Base-by-base conservation (phyloP, 345 rosid species). In the Erucastrum elatum region DNA sequence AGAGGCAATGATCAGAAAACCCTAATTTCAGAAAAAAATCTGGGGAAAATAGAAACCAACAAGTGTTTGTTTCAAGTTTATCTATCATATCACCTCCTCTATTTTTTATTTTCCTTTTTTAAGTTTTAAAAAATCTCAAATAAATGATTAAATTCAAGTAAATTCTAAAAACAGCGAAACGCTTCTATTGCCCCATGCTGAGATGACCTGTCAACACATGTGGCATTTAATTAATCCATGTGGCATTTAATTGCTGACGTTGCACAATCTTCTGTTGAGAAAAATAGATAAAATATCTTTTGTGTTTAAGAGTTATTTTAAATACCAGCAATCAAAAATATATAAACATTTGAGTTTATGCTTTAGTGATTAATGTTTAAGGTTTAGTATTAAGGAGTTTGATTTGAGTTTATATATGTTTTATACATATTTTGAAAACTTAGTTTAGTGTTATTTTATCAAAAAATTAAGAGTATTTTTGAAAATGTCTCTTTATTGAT, bases 21-120 rank as follows among this genome's bases (percentile, higher is more conserved):
- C 87, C 86, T 82, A 82, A 74, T 66, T n/a, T 70, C 68, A 35
- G 82, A 80, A 53, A 53, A 49, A 16, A 53, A 16, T 53, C 56
- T 51, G 56, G 56, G 56, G 21, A 15, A 51, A 51, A 49, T 51
- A 51, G 56, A 51, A 4, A 51, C 56, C 56, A 51, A 51, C 61
- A 56, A 56, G 61, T 56, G 61, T 56, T 56, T 17, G 10, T 77
- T 77, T 80, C 77, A 26, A 72, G 80, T 73, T 68, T 71, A 11
- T 81, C 78, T 71, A 11, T 81, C n/a, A n/a, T n/a, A n/a, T n/a
- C 78, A 51, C 58, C 34, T 31, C 51, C 17, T 53, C 60, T 53
- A 16, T 16, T 53, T 51, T 44, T 21, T 21, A 21, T 21, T 21
- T 21, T 78, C 30, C 1, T 66, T 63, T 0, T 0, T 4, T 60